phyloP scores from a whole-genome alignment of 2,329 filamentous ascomycete genomes.

The Sporothrix luriei region DNA sequence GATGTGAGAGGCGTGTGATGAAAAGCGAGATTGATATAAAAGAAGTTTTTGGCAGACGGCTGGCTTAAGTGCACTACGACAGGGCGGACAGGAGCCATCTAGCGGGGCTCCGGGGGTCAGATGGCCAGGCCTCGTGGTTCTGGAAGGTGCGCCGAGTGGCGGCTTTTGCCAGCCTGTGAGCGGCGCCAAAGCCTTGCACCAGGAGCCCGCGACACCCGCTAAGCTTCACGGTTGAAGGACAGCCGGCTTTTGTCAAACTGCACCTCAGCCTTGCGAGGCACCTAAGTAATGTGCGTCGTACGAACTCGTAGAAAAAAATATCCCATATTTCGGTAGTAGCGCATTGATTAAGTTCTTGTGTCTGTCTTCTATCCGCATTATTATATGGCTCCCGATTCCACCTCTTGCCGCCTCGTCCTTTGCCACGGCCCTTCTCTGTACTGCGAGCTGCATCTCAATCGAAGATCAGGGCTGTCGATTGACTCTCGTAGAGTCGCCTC shows the following conservation, averaged over 20 bases:
- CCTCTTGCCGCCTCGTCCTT: not conserved
- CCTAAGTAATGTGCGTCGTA: not conserved
- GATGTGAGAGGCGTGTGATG: not conserved
- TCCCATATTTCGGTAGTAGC: not conserved
- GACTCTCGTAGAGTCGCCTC: not conserved
- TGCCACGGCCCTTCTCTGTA: not conserved
- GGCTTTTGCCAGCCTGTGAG: not conserved
- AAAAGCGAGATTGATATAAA: slow-evolving; percentile 4
- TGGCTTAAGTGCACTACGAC: not conserved
- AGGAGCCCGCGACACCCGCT: slow-evolving; percentile 11
- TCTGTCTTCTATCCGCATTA: not conserved
- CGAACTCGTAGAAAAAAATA: too few relatives aligned
- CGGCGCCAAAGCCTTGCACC: not conserved
- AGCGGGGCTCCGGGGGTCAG: not conserved
- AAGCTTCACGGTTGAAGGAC: not conserved
- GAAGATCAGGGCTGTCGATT: not conserved
- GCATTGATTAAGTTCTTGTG: not conserved
- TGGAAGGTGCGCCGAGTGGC: slow-evolving; percentile 26
- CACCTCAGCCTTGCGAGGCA: not conserved
- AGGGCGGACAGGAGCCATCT: not conserved
- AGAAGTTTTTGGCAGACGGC: not conserved
- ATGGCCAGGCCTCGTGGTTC: not conserved
- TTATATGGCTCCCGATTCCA: not conserved
- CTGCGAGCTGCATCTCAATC: not conserved
- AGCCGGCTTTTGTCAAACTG: not conserved